Evolutionary conservation across 2,329 filamentous ascomycete genomes (phyloP).

Genomic region (Tolypocladium cylindrosporum): DNA sequence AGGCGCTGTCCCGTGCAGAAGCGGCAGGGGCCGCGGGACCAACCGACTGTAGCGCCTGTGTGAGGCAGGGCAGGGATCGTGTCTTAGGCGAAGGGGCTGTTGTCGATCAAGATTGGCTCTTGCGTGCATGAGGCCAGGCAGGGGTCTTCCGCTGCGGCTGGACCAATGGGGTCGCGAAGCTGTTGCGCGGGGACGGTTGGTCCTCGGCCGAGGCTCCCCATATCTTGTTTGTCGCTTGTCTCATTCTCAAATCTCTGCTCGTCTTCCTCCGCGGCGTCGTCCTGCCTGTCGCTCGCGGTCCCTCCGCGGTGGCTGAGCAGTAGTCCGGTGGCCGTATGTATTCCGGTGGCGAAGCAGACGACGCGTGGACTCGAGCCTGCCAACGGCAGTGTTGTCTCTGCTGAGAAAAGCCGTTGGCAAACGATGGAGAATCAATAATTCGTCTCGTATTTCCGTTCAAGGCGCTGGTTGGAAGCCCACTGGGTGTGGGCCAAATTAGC

Average conservation of each 20-base stretch:
- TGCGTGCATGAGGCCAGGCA: slow-evolving; percentile 19
- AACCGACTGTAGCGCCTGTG: slow-evolving; percentile 29
- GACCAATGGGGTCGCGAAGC: slow-evolving; percentile 4
- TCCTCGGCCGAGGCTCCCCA: neutral
- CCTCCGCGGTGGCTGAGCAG: neutral
- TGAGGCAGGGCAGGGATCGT: slow-evolving; percentile 16
- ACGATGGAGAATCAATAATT: neutral
- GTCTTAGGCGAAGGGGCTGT: slow-evolving; percentile 14
- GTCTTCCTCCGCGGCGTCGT: neutral
- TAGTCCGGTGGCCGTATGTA: neutral
- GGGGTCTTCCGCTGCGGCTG: slow-evolving; percentile 1
- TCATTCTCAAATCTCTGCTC: neutral
- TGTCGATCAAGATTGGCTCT: slow-evolving; percentile 30
- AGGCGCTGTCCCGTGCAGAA: slow-evolving; percentile 32
- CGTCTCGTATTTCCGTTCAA: neutral
- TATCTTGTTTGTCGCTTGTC: neutral
- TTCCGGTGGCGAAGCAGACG: neutral
- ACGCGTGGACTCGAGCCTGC: neutral
- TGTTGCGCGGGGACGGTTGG: neutral
- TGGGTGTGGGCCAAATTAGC: slow-evolving; percentile 3
- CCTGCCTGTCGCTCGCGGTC: neutral
- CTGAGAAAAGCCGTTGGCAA: neutral
- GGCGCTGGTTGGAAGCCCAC: neutral
- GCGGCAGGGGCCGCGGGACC: slow-evolving; percentile 35
- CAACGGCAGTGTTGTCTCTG: neutral